Conservation (phyloP, 2,329 filamentous ascomycete genomes). For the Colletotrichum noveboracense region DNA sequence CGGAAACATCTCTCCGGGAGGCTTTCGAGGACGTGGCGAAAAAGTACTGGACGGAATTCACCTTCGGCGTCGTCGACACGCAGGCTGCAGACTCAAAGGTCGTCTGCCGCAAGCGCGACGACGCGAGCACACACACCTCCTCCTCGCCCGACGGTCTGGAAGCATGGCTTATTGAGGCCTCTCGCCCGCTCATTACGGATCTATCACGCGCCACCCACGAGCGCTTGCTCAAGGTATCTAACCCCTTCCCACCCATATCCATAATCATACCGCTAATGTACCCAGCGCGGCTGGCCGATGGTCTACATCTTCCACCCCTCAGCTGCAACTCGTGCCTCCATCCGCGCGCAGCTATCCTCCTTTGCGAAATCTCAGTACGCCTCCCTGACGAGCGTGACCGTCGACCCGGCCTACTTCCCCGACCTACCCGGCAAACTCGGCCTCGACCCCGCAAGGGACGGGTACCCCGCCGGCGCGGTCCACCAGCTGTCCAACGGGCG, state of each 20-base stretch:
- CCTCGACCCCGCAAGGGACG: conserved; percentile 25
- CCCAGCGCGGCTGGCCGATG: conserved; percentile 38
- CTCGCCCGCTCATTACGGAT: conserved; percentile 36
- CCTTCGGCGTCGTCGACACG: conserved; percentile 32
- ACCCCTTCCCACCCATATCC: neutral
- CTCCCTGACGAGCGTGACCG: conserved; percentile 37
- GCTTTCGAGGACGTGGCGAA: conserved; percentile 30
- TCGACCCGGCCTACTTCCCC: conserved; percentile 40
- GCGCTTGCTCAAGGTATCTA: conserved; percentile 37
- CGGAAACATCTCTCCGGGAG: conserved; percentile 22
- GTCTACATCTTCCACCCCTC: conserved; percentile 40
- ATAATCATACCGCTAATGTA: neutral
- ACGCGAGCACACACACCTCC: conserved; percentile 29
- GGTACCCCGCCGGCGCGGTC: conserved; percentile 36
- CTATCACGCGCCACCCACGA: conserved; percentile 35
- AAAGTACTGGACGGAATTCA: conserved; percentile 36
- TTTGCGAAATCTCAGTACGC: conserved; percentile 39
- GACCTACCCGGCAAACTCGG: conserved; percentile 36
- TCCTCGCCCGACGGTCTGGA: conserved; percentile 27
- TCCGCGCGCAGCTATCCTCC: conserved; percentile 31
- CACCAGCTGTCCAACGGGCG: conserved; percentile 39
- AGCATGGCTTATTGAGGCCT: conserved; percentile 29
- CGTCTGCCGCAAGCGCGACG: conserved; percentile 34
- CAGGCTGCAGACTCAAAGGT: conserved; percentile 25
- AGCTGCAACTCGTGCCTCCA: conserved; percentile 29